phyloP scores from a whole-genome alignment of 2,329 filamentous ascomycete species.

The Cadophora luteo-olivacea region DNA sequence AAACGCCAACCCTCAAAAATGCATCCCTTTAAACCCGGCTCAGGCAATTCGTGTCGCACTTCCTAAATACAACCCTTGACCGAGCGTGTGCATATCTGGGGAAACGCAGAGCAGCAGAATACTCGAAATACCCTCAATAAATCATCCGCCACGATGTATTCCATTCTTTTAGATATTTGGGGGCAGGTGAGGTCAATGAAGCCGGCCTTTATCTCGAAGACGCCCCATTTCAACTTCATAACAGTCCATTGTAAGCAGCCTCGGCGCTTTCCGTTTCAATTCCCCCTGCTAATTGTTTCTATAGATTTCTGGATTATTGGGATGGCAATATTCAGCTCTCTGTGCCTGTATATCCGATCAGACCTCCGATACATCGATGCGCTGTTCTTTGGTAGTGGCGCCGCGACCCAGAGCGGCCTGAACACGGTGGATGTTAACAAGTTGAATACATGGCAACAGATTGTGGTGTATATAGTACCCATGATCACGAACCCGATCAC shows the following conservation, averaged over 20 bases:
- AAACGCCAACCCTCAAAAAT: conserved; percentile 10
- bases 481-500: conserved; percentile 84
- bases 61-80: conserved; percentile 13
- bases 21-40: conserved; percentile 24
- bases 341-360: conserved; percentile 73
- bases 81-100: not conserved
- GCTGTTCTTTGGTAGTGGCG: conserved; percentile 84
- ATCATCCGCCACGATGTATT: conserved; percentile 34
- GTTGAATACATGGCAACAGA: conserved; percentile 75
- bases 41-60: conserved; percentile 18
- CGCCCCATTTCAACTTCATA: conserved; percentile 81
- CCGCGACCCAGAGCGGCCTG: conserved; percentile 89
- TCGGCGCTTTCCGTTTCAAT: no score
- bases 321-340: conserved; percentile 74
- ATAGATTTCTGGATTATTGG: conserved; percentile 81
- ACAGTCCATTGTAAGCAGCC: conserved; percentile 72
- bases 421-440: conserved; percentile 78
- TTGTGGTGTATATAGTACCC: conserved; percentile 73
- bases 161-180: conserved; percentile 42
- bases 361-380: conserved; percentile 82
- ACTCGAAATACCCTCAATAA: not conserved
- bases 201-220: conserved; percentile 63
- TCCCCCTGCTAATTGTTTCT: not conserved
- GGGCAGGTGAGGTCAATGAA: conserved; percentile 56
- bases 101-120: conserved; percentile 4